Evolutionary conservation across 306 rosid species (phyloP), one percentile per base, ranked within the genome.

Genomic region (Castanea mollissima): DNA sequence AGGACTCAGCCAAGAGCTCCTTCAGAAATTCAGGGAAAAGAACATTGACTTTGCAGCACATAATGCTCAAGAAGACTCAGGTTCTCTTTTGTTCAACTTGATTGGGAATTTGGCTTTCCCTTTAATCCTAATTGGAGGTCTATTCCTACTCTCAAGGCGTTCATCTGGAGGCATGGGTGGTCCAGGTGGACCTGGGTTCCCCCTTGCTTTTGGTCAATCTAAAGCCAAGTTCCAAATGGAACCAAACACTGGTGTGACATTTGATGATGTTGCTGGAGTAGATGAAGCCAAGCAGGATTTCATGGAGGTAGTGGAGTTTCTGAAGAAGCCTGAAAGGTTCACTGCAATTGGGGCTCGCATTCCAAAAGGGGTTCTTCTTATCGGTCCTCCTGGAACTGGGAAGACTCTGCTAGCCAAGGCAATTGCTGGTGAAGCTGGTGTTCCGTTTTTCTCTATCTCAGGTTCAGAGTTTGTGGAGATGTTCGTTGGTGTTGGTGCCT

Each of bases 401-500:
- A 95, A 95, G 89, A 95, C 99, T 12, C 82, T 95, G 54, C 86
- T 95, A 78, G 99, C 98, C 27, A 93, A 92, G 88, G 99, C 99
- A 46, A 93, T 95, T 84, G 99, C 99, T 8, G 98, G 99, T 56
- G 99, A 95, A 91, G 99, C 99, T 71, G 98, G 97, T 55, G 99
- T 95, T 72, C 99, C 97, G 31, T 95, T 95, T 82, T 95, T 95
- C 86, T 95, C 99, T 31, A 95, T 95, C 84, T 95, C 99, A 9
- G 99, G 99, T 80, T 95, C 99, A 38, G 99, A 92, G 86, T 92
- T 95, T 62, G 99, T 95, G 64, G 98, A 95, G 89, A 95, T 95
- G 99, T 92, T 95, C 77, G 99, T 95, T n/a, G 99, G 99, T 87
- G 91, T 95, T 79, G 99, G 99, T 80, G 98, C 99, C 78, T 92